Base-by-base conservation (phyloP, 148 eudicot species). In the Diospyros lotus region DNA sequence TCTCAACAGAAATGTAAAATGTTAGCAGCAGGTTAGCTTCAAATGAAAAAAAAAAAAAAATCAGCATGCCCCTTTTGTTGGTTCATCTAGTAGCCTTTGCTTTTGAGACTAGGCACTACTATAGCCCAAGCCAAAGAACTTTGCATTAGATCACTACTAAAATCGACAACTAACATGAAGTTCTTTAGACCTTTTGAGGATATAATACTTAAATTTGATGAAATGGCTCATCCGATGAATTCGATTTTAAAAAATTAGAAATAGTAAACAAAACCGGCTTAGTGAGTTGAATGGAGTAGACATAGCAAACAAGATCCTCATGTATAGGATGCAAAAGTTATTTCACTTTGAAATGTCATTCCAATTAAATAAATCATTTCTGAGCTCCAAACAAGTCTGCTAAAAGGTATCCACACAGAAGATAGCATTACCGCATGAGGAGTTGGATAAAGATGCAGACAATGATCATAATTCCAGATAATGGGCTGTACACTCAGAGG, bases 381-480 rank as follows among this genome's bases (percentile, higher is more conserved):
- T 3, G 10, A 53, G 28, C 17, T 66, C 63, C n/a, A 71, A 53
- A 54, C 70, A 43, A 54, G 66, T 58, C 65, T 5, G 43, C 10
- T 38, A 63, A 48, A 38, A 40, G 68, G 48, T n/a, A 63, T 0
- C 40, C 8, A 40, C 50, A 51, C 60, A 73, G 39, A 50, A 15
- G 54, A 56, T 52, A 66, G 53, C 51, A 13, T 63, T 89, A 94
- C 97, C 89, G 96, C 90, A 63, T 94, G 95, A 55, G 98, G 98
- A 44, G 92, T 85, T 62, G 97, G 98, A 77, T 90, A 94, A 76
- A 94, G 86, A 75, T 90, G 95, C 64, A 94, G 96, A 73, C 94
- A 90, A 66, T 94, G 98, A 80, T 92, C 97, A 28, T 85, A 91
- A 79, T 94, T 94, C 98, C 97, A 94, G 79, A 89, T 89, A 66